These are phyloP conservation scores for Whalleya microplaca DNA, from an alignment of 2,329 filamentous ascomycete species.

Conservation along the genomic window DNA sequence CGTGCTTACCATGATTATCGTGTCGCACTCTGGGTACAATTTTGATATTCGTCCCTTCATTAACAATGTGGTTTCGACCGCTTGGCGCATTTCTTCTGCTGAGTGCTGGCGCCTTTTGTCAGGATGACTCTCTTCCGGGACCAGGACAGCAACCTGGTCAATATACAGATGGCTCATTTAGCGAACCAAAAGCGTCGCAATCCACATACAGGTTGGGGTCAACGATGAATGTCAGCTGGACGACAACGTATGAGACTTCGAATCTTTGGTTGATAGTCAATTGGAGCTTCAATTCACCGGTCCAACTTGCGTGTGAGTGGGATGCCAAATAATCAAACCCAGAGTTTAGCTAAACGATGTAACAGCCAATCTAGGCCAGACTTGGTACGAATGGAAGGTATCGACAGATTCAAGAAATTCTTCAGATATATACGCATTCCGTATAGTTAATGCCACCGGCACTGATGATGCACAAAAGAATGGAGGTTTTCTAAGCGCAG, in stretches of 20 bases:
- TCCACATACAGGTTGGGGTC: conserved; percentile 23
- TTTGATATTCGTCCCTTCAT: not conserved
- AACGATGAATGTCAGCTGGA: conserved; percentile 31
- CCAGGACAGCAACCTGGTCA: conserved; percentile 25
- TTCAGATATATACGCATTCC: conserved; percentile 31
- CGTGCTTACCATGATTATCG: no score
- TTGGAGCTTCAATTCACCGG: conserved; percentile 23
- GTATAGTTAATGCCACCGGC: conserved; percentile 26
- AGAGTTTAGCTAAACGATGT: not conserved
- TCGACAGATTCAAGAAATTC: conserved; percentile 29
- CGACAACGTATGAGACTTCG: conserved; percentile 27
- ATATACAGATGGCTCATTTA: conserved; percentile 28
- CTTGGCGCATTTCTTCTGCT: conserved; percentile 13
- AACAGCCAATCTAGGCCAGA: conserved; percentile 27
- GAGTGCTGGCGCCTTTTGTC: conserved; percentile 7
- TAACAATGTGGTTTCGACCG: conserved; percentile 19
- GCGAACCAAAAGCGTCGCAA: conserved; percentile 22
- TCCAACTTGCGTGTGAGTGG: conserved; percentile 28
- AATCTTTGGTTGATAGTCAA: conserved; percentile 31
- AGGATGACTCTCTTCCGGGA: conserved; percentile 20
- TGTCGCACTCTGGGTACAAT: no score
- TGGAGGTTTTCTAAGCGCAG: conserved; percentile 30
- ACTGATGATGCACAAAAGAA: conserved; percentile 14
- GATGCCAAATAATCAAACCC: not conserved
- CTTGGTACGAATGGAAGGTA: conserved; percentile 30